Evolutionary conservation across 768 basidiomycete genomes (phyloP), one percentile per base, ranked within the genome.

Genomic region (Xerocomellus amylosporus): DNA sequence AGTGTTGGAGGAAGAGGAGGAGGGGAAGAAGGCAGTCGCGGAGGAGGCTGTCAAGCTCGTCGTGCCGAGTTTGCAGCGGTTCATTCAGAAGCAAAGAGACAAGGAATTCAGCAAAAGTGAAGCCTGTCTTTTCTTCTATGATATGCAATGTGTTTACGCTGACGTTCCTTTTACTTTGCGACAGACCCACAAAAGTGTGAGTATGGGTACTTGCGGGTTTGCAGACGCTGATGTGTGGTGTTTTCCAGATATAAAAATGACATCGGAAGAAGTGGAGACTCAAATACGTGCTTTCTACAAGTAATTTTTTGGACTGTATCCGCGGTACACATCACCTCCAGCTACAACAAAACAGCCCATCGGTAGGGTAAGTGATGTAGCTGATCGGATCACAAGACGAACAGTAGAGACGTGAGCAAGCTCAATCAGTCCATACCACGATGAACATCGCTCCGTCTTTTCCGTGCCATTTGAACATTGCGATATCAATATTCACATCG

Each of bases 81-180:
- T 93, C 63, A 80, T 79, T 56, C 85, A 87, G 69, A 87, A 85
- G 67, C 83, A 88, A 62, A 78, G 77, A 36, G 90, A 89, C 40
- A 90, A 87, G 67, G 89, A 92, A 59, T 90, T 91, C 61, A 90
- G 89, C 68, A 90, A 88, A 74, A 90, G 91, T 91, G 59, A 64
- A 17, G 81, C 74, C 2, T 31, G 22, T 13, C 28, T 42, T 33
- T 14, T 39, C 15, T 51, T 34, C 34, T 37, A 6, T 37, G 49
- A 4, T 12, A n/a, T 10, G 20, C 34, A 51, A 49, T 34, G 13
- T 59, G 20, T 40, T 20, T 41, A 10, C 44, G 26, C 34, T 61
- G 37, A 59, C 41, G 1, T 28, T n/a, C 0, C 38, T 49, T 46
- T 46, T 30, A 9, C 8, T 39, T 49, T 36, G 49, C 9, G 14